phyloP scores from a whole-genome alignment of 1,284 basidiomycete species.

The Xanthoconium separans region DNA sequence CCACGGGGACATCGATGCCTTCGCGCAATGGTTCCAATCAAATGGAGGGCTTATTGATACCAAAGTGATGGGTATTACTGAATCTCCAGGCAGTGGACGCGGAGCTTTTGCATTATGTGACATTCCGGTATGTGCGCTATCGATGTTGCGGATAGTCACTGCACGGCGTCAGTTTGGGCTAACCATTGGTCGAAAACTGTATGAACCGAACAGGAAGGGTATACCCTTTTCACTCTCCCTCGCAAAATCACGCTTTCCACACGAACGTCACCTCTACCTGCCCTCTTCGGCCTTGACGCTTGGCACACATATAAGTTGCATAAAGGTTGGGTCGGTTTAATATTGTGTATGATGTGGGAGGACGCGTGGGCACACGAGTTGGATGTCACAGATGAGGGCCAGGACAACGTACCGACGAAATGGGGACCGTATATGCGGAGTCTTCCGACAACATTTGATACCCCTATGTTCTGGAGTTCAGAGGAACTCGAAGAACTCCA shows the following conservation, averaged over 20 bases:
- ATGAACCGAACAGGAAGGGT: constrained; percentile 51
- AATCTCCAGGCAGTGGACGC: constrained; percentile 60
- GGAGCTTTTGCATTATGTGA: constrained; percentile 72
- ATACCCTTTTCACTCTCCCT: constrained; percentile 83
- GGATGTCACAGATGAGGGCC: constrained; percentile 16
- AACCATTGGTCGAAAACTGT: background rate
- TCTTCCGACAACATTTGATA: constrained; percentile 78
- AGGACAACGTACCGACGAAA: constrained; percentile 42
- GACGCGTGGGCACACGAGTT: constrained; percentile 42
- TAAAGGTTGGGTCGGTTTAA: constrained; percentile 84
- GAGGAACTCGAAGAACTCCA: constrained; percentile 74
- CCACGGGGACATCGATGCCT: constrained; percentile 25
- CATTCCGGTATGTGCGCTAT: constrained; percentile 55
- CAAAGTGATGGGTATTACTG: constrained; percentile 44
- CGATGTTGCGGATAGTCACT: background rate
- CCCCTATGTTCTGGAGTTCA: constrained; percentile 93
- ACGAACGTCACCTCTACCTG: constrained; percentile 68
- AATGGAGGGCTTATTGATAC: constrained; percentile 45
- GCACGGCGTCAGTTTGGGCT: too few species aligned
- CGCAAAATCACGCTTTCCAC: constrained; percentile 77
- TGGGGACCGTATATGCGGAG: constrained; percentile 41
- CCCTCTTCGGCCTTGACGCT: constrained; percentile 51
- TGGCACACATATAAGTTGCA: constrained; percentile 65
- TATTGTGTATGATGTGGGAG: constrained; percentile 97
- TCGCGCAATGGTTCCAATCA: constrained; percentile 43